Base-by-base conservation (phyloP, 1,284 basidiomycete genomes). In the Puccinia polysora region DNA sequence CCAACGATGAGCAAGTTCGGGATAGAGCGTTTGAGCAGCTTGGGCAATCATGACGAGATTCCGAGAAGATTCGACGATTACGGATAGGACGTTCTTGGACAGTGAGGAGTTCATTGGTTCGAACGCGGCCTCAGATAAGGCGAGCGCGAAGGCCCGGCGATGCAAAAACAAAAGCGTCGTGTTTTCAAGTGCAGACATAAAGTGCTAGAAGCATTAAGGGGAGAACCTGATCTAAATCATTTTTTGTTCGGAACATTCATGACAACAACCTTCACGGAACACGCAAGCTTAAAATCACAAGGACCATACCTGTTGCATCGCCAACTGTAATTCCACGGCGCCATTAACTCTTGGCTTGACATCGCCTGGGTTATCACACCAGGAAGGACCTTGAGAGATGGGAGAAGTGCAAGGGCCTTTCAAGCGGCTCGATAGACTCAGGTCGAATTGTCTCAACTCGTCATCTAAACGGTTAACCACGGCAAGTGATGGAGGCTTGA, bases 91-190 rank as follows among this genome's bases (percentile, higher is more conserved):
- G 20, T 71, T 74, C 6, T 73, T 74, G 0, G 74, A 59, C 50
- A 73, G 74, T 0, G 75, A 74, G 5, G 76, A 77, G 40, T 63
- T 36, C 2, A 77, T 65, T 30, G 76, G 76, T 47, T 77, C 76
- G 7, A 69, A 49, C 30, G 75, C 45, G 47, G 73, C 25, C 8
- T 69, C 59, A 40, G 69, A 40, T 18, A 77, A 62, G 8, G 76
- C 76, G 28, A 75, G 62, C 0, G 74, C 68, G 38, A 76, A 75
- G 0, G 73, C 75, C 0, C 75, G 75, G n/a, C 74, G 74, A 73
- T 77, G 76, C 2, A 76, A 73, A 49, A 75, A 77, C 38, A 77
- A 32, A 6, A 69, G 56, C 18, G 67, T 69, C 7, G 53, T 53
- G 23, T 69, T 69, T 28, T 69, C 55, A 40, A 69, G 49, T 14